These are phyloP conservation scores for Stagonosporopsis chrysanthemi DNA, from an alignment of 2,329 filamentous ascomycete genomes.

Conservation along the genomic window DNA sequence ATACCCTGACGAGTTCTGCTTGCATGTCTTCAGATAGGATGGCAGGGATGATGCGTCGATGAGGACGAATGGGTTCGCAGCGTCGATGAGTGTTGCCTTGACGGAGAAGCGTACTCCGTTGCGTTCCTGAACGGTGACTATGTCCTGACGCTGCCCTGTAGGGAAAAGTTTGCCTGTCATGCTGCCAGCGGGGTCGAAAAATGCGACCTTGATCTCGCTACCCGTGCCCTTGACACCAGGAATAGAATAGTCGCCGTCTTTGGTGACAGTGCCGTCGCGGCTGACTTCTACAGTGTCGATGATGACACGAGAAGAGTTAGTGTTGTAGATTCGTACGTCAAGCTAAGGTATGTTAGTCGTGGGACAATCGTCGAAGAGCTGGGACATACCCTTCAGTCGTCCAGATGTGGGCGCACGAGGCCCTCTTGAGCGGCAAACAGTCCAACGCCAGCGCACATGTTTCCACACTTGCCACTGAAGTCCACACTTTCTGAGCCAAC, in stretches of 20 bases:
- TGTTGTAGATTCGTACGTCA: slow-evolving; percentile 68
- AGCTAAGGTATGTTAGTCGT: slow-evolving; percentile 20
- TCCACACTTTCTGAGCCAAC: slow-evolving; percentile 69
- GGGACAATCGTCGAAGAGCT: neutral
- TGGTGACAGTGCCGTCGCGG: slow-evolving; percentile 50
- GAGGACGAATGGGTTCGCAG: slow-evolving; percentile 70
- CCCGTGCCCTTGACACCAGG: slow-evolving; percentile 68
- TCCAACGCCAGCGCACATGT: slow-evolving; percentile 72
- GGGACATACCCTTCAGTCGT: slow-evolving; percentile 24
- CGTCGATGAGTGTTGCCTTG: slow-evolving; percentile 65
- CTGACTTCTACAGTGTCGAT: slow-evolving; percentile 61
- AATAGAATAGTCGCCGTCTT: slow-evolving; percentile 65
- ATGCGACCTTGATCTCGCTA: slow-evolving; percentile 65
- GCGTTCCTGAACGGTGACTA: slow-evolving; percentile 44
- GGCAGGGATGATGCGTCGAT: slow-evolving; percentile 62
- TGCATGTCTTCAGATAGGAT: slow-evolving; percentile 54
- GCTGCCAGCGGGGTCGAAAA: slow-evolving; percentile 68
- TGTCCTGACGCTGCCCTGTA: slow-evolving; percentile 63
- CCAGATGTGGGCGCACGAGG: slow-evolving; percentile 50
- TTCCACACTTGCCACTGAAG: slow-evolving; percentile 75
- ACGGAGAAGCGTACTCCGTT: slow-evolving; percentile 47
- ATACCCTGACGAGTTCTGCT: slow-evolving; percentile 51
- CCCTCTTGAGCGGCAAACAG: slow-evolving; percentile 67
- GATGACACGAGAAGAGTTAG: slow-evolving; percentile 70
- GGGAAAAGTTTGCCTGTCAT: slow-evolving; percentile 68